Conservation (phyloP, 331 rosid species). For the Rhamnella rubrinervis region DNA sequence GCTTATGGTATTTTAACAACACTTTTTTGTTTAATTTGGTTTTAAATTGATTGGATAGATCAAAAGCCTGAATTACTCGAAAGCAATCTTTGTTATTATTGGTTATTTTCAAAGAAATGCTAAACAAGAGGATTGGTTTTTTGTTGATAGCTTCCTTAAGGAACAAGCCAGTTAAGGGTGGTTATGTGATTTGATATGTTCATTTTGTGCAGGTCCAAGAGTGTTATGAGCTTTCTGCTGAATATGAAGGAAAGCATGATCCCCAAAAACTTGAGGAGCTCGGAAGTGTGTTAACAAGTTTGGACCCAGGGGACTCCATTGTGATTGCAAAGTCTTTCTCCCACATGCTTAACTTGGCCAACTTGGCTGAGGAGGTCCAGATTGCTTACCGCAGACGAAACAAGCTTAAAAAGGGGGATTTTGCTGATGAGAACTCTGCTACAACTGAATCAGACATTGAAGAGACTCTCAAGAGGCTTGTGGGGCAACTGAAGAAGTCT, state of each 20-base stretch:
- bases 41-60: slow-evolving; percentile 6
- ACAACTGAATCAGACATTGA: slow-evolving; percentile 96
- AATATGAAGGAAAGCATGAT: slow-evolving; percentile 86
- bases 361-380: slow-evolving; percentile 99
- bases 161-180: background rate
- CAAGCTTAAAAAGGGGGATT: slow-evolving; percentile 91
- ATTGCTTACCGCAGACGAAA: slow-evolving; percentile 82
- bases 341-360: slow-evolving; percentile 98
- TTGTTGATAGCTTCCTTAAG: background rate
- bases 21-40: background rate
- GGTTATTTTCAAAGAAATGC: no score
- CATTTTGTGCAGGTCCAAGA: slow-evolving; percentile 74
- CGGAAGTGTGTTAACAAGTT: slow-evolving; percentile 75
- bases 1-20: background rate
- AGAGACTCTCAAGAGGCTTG: slow-evolving; percentile 95
- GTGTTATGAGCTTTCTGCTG: slow-evolving; percentile 93
- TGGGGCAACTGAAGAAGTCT: slow-evolving; percentile 63
- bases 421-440: slow-evolving; percentile 81
- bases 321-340: slow-evolving; percentile 88
- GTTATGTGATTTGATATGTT: background rate
- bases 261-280: slow-evolving; percentile 84
- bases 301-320: slow-evolving; percentile 96
- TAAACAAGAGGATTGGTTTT: background rate
- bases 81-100: background rate
- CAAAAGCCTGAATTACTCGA: background rate